Percentiles rank a stretch among this genome's conserved stretches.
phyloP scores from a whole-genome alignment of 2,329 filamentous ascomycete genomes.

The Podosphaera aphanis region DNA sequence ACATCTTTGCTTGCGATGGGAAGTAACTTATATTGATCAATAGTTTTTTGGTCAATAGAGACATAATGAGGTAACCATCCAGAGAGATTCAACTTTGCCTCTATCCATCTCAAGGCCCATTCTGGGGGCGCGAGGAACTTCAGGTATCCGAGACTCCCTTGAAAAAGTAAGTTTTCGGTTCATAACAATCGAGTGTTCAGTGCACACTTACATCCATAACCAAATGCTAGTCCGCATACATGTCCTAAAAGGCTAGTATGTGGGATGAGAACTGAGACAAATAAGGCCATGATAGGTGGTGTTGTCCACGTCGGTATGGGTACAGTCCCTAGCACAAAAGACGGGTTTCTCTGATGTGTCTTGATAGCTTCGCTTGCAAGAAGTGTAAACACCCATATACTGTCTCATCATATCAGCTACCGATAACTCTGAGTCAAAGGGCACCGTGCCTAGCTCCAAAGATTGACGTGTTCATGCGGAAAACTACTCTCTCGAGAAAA shows the following conservation, averaged over 20 bases:
- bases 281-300: conserved; percentile 52
- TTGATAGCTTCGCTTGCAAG: conserved; percentile 68
- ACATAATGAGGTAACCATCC: conserved; percentile 75
- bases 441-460: conserved; percentile 52
- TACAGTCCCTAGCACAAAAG: conserved; percentile 37
- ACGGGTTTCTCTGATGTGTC: conserved; percentile 59
- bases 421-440: too few species aligned
- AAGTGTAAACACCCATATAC: conserved; percentile 81
- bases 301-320: conserved; percentile 83
- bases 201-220: conserved; percentile 52
- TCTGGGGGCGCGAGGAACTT: conserved; percentile 79
- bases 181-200: background rate
- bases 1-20: conserved; percentile 28
- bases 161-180: background rate
- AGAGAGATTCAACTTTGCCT: conserved; percentile 67
- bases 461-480: conserved; percentile 48
- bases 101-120: conserved; percentile 66
- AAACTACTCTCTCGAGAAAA: conserved; percentile 47
- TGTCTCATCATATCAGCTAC: conserved; percentile 18
- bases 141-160: conserved; percentile 73
- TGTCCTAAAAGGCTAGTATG: conserved; percentile 71
- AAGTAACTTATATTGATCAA: conserved; percentile 73
- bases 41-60: conserved; percentile 87
- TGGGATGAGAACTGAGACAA: conserved; percentile 55
- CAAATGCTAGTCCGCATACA: conserved; percentile 57